Conservation (phyloP, 78 protist genomes). For the Planoprotostelium fungivorum region DNA sequence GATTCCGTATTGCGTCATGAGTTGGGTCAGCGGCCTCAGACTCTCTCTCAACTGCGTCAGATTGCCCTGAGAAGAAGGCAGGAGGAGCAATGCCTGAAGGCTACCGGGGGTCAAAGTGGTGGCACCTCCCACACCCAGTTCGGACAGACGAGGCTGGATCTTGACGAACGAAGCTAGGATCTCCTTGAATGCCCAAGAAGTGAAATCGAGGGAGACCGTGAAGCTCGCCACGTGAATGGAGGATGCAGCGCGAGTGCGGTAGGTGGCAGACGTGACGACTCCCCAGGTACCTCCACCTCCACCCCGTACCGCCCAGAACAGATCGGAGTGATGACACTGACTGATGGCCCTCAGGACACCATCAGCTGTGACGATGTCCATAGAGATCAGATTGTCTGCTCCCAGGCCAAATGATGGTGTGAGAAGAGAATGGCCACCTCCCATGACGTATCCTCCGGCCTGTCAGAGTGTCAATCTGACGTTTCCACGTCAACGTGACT, state of each 20-base stretch:
- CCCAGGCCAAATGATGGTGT: slow-evolving; percentile 7
- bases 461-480: not conserved
- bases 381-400: not conserved
- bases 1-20: not conserved
- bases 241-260: not conserved
- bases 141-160: not conserved
- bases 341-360: not conserved
- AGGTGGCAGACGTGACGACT: not conserved
- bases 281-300: slow-evolving; percentile 19
- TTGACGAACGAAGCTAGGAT: not conserved
- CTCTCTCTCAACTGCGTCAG: not conserved
- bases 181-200: not conserved
- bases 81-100: not conserved
- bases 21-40: not conserved
- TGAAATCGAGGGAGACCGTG: not conserved
- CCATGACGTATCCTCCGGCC: slow-evolving; percentile 3
- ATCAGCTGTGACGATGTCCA: not conserved
- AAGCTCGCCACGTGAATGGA: not conserved
- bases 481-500: not conserved
- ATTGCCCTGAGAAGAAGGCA: not conserved
- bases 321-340: not conserved
- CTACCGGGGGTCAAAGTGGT: not conserved
- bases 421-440: slow-evolving; percentile 10
- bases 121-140: not conserved
- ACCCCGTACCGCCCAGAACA: slow-evolving; percentile 15